Percentiles rank a stretch among this genome's conserved stretches.
These are phyloP conservation scores for Stereocaulon alpinum DNA, from an alignment of 495 filamentous ascomycete species.

Conservation along the genomic window DNA sequence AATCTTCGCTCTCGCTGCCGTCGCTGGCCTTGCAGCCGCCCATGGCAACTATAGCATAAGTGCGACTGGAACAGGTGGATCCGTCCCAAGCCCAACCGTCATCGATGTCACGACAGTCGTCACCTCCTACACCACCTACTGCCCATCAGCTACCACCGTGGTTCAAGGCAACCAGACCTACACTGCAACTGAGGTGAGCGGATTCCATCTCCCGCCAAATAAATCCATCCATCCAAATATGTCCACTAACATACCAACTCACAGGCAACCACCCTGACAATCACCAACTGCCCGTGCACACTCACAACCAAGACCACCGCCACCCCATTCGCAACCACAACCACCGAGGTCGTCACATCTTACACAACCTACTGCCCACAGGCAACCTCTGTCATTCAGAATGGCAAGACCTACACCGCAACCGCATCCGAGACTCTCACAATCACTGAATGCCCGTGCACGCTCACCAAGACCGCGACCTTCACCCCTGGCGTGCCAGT, in stretches of 20 bases:
- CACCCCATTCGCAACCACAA: constrained; percentile 38
- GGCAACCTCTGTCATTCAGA: constrained; percentile 58
- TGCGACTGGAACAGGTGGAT: constrained; percentile 27
- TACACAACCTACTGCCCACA: constrained; percentile 79
- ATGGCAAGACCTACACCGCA: constrained; percentile 66
- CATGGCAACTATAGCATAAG: constrained; percentile 15
- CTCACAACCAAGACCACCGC: constrained; percentile 25
- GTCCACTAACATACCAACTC: not conserved
- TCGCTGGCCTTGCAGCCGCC: constrained; percentile 31
- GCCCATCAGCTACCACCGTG: constrained; percentile 64
- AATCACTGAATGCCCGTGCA: constrained; percentile 25
- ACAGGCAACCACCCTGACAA: constrained; percentile 27
- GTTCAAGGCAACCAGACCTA: constrained; percentile 60
- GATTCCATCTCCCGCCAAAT: not conserved
- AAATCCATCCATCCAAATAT: not conserved
- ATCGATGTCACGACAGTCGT: constrained; percentile 62
- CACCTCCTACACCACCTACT: constrained; percentile 72
- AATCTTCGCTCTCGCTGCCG: constrained; percentile 46
- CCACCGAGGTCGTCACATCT: constrained; percentile 66
- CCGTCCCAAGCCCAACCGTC: constrained; percentile 34
- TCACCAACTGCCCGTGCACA: constrained; percentile 23
- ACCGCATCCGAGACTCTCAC: constrained; percentile 36
- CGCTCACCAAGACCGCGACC: constrained; percentile 18
- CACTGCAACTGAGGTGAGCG: constrained; percentile 61
- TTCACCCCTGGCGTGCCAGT: constrained; percentile 19